Percentiles rank a stretch among this genome's conserved stretches.
Conservation (phyloP, 495 filamentous ascomycete species). For the Neurospora sp. region DNA sequence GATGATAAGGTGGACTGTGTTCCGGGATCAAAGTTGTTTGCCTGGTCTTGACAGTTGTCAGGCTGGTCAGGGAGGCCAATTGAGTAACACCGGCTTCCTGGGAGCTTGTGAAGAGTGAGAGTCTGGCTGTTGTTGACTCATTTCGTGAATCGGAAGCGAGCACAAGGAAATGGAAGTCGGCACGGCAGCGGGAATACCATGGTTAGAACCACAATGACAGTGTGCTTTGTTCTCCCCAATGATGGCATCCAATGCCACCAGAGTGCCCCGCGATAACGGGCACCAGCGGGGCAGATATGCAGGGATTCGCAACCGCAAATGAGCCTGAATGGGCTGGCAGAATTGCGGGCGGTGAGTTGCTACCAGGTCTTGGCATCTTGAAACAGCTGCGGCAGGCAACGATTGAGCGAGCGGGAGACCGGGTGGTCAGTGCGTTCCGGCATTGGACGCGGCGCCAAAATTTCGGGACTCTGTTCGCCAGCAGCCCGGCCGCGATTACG, state of each 20-base stretch:
- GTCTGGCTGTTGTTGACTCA: slow-evolving; percentile 16
- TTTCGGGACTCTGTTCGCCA: slow-evolving; percentile 11
- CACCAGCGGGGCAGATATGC: slow-evolving; percentile 11
- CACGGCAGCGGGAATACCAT: neutral
- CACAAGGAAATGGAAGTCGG: neutral
- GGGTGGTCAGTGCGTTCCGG: neutral
- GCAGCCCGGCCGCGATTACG: neutral
- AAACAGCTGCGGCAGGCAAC: neutral
- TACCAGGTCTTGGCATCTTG: neutral
- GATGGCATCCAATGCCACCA: neutral
- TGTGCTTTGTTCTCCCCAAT: slow-evolving; percentile 4
- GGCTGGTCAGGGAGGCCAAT: neutral
- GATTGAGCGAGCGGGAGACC: neutral
- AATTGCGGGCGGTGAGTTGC: slow-evolving; percentile 15
- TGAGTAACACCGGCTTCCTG: neutral
- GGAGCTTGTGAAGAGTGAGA: neutral
- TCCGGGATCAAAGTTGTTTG: neutral
- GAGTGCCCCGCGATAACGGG: slow-evolving; percentile 12
- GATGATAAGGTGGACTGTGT: neutral
- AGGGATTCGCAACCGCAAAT: slow-evolving; percentile 8
- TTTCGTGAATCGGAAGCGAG: neutral
- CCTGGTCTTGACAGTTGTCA: neutral
- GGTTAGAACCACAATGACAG: neutral
- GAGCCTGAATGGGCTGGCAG: slow-evolving; percentile 7
- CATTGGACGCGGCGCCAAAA: slow-evolving; percentile 15